Conservation (phyloP, 1,284 basidiomycete species). For the Ceratobasidium papillatum region DNA sequence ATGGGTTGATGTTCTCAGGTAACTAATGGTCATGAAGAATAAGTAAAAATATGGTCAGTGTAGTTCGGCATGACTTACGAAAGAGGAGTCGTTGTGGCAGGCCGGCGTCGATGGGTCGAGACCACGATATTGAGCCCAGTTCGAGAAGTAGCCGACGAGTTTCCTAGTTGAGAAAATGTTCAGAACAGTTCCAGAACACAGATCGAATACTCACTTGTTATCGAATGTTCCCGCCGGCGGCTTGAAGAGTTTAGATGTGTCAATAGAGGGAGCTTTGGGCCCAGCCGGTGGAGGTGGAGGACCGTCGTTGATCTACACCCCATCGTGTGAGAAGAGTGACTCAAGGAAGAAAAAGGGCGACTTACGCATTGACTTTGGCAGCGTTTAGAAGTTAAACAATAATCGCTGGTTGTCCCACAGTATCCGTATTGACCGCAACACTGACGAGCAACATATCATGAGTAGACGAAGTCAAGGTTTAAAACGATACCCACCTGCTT, state of each 20-base stretch:
- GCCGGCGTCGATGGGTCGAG: slow-evolving; percentile 2
- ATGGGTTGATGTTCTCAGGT: slow-evolving; percentile 29
- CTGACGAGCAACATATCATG: background rate
- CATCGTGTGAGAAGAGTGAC: background rate
- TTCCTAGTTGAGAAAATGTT: background rate
- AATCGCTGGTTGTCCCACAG: slow-evolving; percentile 19
- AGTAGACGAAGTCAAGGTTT: background rate
- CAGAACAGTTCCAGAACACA: background rate
- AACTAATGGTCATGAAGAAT: background rate
- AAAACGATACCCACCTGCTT: background rate
- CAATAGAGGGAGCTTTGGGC: slow-evolving; percentile 2
- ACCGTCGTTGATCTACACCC: slow-evolving; percentile 17
- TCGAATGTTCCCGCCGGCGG: slow-evolving; percentile 1
- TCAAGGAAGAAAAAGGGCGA: background rate
- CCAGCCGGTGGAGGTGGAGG: background rate
- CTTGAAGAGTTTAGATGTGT: slow-evolving; percentile 8
- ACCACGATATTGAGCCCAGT: slow-evolving; percentile 21
- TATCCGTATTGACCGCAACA: slow-evolving; percentile 21
- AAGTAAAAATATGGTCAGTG: too few species aligned
- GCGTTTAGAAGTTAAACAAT: slow-evolving; percentile 21
- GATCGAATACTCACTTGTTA: background rate
- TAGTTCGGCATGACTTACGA: background rate
- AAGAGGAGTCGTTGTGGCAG: slow-evolving; percentile 10
- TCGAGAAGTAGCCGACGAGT: slow-evolving; percentile 6
- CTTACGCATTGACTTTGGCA: slow-evolving; percentile 29